These are phyloP conservation scores for Paspalum notatum DNA, from an alignment of 176 grass and related monocot species.

Conservation along the genomic window DNA sequence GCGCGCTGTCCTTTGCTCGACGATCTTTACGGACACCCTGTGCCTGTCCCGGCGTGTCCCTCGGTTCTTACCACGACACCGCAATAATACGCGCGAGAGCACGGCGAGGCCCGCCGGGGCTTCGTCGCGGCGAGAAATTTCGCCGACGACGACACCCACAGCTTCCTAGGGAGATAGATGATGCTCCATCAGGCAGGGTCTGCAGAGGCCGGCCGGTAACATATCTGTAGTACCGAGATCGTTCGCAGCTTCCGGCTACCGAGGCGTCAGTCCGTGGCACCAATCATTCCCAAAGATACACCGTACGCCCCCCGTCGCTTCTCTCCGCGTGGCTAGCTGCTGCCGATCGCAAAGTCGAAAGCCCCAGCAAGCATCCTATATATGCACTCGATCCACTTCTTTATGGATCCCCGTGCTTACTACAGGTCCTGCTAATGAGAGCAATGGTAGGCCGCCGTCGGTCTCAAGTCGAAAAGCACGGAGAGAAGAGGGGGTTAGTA, in stretches of 20 bases:
- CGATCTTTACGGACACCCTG: neutral
- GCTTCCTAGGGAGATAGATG: too few relatives aligned
- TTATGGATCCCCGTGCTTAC: conserved; percentile 22
- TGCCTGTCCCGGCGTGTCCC: neutral
- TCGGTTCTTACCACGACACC: neutral
- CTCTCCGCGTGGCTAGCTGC: neutral
- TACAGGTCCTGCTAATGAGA: conserved; percentile 1
- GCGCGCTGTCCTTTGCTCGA: neutral
- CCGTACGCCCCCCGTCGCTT: neutral
- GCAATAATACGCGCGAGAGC: neutral
- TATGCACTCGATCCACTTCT: neutral
- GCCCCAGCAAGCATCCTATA: neutral
- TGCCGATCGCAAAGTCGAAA: neutral
- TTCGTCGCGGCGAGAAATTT: neutral
- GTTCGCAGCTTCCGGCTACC: neutral
- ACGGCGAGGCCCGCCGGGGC: neutral
- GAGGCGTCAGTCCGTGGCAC: conserved; percentile 1
- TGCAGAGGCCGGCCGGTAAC: too few relatives aligned
- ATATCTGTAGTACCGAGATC: neutral
- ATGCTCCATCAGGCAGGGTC: too few relatives aligned
- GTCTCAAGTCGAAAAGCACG: neutral
- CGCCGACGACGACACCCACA: neutral
- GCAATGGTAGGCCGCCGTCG: neutral
- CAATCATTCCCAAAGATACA: conserved; percentile 20
- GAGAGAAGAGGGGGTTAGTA: neutral